Base-by-base conservation (phyloP, 1,284 basidiomycete species). In the Phellopilus nigrolimitatus region DNA sequence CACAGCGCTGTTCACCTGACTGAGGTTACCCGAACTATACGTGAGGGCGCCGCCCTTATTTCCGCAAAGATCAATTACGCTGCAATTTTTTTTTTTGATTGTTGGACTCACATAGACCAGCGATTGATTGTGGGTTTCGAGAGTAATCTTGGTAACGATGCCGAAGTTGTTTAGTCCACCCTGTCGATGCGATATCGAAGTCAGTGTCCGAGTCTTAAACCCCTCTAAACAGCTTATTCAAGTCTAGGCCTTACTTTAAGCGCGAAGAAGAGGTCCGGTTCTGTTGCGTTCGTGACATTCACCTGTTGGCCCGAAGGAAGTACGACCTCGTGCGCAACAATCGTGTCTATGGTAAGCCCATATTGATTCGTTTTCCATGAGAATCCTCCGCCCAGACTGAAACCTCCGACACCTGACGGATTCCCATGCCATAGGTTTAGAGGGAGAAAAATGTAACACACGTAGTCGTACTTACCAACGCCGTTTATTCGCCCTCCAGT, bases 401-500 rank as follows among this genome's bases (percentile, higher is more conserved):
- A 30, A 17, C 30, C 46, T 24, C 46, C 52, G 7, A 53, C 47
- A 12, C 45, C 45, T 47, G 21, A 19, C 2, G 3, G 9, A 24
- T 36, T 27, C 12, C 12, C 25, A 21, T 37, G 19, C 22, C 21
- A 21, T 13, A 24, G 13, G 15, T 22, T 22, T 13, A 21, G 6
- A 28, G 8, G 12, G 8, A 27, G 19, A 42, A 12, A 13, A 12
- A 25, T 28, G 19, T 8, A 33, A 13, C 10, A 47, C 27, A 36
- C 49, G 17, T 4, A 15, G 25, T 21, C 17, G 5, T 25, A 40
- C 52, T 44, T 15, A 50, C 56, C 54, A 19, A 55, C 43, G 21
- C 61, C 58, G 24, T 45, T 31, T n/a, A 57, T 60, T 27, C 62
- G 47, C 7, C 60, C 61, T 4, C 62, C 61, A 19, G 54, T 49